phyloP scores from a whole-genome alignment of 257 asterid species.

The Solanum okadae region DNA sequence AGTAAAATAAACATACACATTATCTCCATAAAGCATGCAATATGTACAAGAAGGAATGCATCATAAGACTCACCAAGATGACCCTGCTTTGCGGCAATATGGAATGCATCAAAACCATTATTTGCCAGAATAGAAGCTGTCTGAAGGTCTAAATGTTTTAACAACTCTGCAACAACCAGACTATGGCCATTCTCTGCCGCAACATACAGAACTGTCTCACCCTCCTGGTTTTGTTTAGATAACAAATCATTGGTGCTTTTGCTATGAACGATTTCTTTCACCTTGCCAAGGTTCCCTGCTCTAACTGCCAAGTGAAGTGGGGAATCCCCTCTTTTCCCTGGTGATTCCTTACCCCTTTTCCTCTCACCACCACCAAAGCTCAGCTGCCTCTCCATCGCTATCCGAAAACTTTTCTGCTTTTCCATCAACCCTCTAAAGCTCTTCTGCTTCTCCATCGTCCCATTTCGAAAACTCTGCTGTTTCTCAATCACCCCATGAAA shows the following conservation, averaged over 20 bases:
- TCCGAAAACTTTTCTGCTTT: constrained; percentile 89
- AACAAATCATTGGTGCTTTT: constrained; percentile 46
- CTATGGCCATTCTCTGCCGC: constrained; percentile 85
- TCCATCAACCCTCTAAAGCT: constrained; percentile 88
- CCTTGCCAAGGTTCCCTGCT: constrained; percentile 73
- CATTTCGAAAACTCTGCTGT: constrained; percentile 57
- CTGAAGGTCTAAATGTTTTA: constrained; percentile 69
- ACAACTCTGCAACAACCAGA: constrained; percentile 60
- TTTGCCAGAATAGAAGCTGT: constrained; percentile 63
- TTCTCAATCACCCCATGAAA: constrained; percentile 47
- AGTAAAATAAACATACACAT: not conserved
- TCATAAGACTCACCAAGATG: constrained; percentile 49
- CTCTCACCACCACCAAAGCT: constrained; percentile 78
- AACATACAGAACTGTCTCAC: constrained; percentile 84
- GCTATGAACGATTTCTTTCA: constrained; percentile 52
- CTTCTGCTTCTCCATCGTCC: constrained; percentile 71
- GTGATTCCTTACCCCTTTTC: constrained; percentile 75
- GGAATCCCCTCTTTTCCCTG: constrained; percentile 87
- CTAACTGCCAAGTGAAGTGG: constrained; percentile 86
- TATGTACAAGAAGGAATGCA: not conserved
- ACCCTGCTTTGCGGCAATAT: constrained; percentile 90
- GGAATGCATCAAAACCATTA: constrained; percentile 86
- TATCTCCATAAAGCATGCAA: not conserved
- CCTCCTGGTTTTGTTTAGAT: constrained; percentile 81
- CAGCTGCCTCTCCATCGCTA: constrained; percentile 86